Evolutionary conservation across 1,284 basidiomycete genomes (phyloP), one percentile per base, ranked within the genome.

Genomic region (Tilletia indica): DNA sequence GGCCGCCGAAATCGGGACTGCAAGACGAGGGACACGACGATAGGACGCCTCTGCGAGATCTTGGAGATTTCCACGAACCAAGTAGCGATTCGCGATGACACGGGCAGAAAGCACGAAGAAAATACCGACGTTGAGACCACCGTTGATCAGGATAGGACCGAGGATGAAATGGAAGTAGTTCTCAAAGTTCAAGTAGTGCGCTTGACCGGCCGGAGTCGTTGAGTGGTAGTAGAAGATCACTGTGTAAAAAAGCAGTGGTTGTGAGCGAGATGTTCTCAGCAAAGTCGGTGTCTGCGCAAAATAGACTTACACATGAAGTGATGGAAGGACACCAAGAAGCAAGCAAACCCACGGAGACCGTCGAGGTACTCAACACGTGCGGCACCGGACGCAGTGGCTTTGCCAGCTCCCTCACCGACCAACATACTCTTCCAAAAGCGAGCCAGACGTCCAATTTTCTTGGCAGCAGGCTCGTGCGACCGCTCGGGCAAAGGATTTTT

Each of bases 331-430:
- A 81, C 80, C 63, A 79, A 36, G 73, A 81, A 77, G 47, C 79
- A 79, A 2, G 80, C 80, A 45, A 81, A 80, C 4, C 80, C 80
- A 68, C 79, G 72, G 67, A 80, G 69, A 68, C 80, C 79, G 47
- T 80, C 80, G 25, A 80, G 73, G 56, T 80, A 80, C 72, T 81
- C 80, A 69, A 81, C 78, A 49, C 78, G 73, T 3, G 76, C 74
- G 21, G 74, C 77, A 51, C 78, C 78, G 3, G 75, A 76, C 69
- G 78, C 76, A 48, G 76, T 79, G 67, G 72, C 38, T 69, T 72
- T 72, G 4, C 71, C 76, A 47, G 68, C 73, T 16, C 78, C 77
- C 67, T 77, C 74, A 73, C 74, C 73, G 71, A 79, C 77, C 36
- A 79, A 70, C n/a, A 77, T 58, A 11, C 61, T 49, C 56, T 73